Conservation (phyloP, 306 rosid genomes). For the Sophora flavescens region DNA sequence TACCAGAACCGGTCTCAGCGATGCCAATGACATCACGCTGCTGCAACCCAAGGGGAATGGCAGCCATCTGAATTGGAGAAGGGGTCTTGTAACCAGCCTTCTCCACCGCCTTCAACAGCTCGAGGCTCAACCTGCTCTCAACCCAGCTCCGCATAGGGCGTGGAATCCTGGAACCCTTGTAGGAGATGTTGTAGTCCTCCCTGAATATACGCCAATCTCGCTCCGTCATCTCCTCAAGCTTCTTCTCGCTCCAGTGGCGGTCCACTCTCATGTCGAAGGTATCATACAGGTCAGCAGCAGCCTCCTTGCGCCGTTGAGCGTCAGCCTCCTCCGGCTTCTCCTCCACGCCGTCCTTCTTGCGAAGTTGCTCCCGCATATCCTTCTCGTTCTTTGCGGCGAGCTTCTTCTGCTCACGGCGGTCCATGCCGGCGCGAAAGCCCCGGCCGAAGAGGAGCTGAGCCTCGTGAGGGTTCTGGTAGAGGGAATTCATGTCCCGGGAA, state of each 20-base stretch:
- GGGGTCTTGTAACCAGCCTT: constrained; percentile 92
- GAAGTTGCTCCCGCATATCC: constrained; percentile 75
- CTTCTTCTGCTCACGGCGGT: constrained; percentile 93
- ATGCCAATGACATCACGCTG: constrained; percentile 91
- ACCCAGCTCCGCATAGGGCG: constrained; percentile 85
- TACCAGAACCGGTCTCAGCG: constrained; percentile 94
- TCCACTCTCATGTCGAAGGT: constrained; percentile 90
- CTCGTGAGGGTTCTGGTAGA: constrained; percentile 93
- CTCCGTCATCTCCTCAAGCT: constrained; percentile 89
- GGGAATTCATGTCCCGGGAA: constrained; percentile 79
- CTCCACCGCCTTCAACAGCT: constrained; percentile 80
- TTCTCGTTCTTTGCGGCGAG: constrained; percentile 91
- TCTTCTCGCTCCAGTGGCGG: constrained; percentile 93
- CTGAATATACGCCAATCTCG: constrained; percentile 92
- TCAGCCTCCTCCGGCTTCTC: constrained; percentile 92
- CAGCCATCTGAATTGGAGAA: constrained; percentile 96
- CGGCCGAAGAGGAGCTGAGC: constrained; percentile 87
- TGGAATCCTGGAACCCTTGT: constrained; percentile 86
- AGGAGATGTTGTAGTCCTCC: constrained; percentile 85
- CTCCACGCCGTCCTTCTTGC: constrained; percentile 77
- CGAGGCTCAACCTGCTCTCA: constrained; percentile 75
- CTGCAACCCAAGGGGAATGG: constrained; percentile 84
- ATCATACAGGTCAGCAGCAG: constrained; percentile 81
- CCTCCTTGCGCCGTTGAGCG: constrained; percentile 82
- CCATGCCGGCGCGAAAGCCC: constrained; percentile 92